Conservation (phyloP, 2,329 filamentous ascomycete species). For the Botrytis cinerea region DNA sequence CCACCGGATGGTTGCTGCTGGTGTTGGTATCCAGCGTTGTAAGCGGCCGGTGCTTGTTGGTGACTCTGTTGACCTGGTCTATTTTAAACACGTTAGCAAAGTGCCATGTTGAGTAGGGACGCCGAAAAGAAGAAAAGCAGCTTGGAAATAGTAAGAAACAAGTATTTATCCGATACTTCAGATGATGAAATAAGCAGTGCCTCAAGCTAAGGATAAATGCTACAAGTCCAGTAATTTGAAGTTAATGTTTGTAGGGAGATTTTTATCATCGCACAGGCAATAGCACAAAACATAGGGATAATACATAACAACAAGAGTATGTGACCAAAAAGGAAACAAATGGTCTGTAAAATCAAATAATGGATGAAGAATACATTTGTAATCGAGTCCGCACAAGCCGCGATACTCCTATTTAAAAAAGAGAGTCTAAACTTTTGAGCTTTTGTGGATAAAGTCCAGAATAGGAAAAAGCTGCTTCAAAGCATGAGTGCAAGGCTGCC, state of each 20-base stretch:
- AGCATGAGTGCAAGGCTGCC: slow-evolving; percentile 27
- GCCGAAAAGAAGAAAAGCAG: background rate
- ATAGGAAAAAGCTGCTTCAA: slow-evolving; percentile 31
- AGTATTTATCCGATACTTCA: slow-evolving; percentile 12
- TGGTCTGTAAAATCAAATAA: slow-evolving; percentile 14
- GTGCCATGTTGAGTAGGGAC: background rate
- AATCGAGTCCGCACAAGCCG: slow-evolving; percentile 33
- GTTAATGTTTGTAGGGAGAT: background rate
- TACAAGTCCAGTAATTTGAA: slow-evolving; percentile 9
- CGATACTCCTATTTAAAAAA: slow-evolving; percentile 33
- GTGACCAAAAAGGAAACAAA: slow-evolving; percentile 19
- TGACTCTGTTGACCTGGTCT: slow-evolving; percentile 9
- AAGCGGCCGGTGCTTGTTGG: background rate
- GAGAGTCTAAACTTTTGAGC: slow-evolving; percentile 39
- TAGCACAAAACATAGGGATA: slow-evolving; percentile 20
- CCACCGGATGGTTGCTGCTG: slow-evolving; percentile 12
- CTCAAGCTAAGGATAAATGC: slow-evolving; percentile 7
- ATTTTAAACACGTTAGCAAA: slow-evolving; percentile 2
- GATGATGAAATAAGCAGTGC: background rate
- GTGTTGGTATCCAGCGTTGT: slow-evolving; percentile 15
- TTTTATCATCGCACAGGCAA: slow-evolving; percentile 21
- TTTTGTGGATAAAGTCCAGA: slow-evolving; percentile 30
- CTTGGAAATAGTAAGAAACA: background rate
- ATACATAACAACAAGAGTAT: slow-evolving; percentile 17
- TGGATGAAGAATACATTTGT: slow-evolving; percentile 29